Evolutionary conservation across 2,329 filamentous ascomycete genomes (phyloP).

Genomic region (Neoascochyta sp.): DNA sequence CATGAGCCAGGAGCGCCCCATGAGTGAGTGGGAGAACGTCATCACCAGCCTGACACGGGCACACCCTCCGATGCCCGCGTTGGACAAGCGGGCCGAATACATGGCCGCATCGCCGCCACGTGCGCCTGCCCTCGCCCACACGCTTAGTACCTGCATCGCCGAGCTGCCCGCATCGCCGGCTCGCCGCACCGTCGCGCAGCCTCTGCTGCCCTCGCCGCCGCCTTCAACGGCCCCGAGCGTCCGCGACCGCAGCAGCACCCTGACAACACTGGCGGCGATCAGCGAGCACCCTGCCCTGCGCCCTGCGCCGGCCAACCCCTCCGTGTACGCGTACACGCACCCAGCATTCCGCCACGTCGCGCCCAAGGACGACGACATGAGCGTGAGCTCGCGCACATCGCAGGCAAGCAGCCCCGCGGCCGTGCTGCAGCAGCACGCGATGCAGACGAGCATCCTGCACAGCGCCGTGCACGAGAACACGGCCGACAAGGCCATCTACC

Average conservation of each 20-base stretch:
- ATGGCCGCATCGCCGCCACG: slow-evolving; percentile 25
- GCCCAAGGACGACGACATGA: slow-evolving; percentile 2
- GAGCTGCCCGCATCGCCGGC: slow-evolving; percentile 23
- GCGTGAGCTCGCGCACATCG: slow-evolving; percentile 4
- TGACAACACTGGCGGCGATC: slow-evolving; percentile 33
- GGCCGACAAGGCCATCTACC: slow-evolving; percentile 54
- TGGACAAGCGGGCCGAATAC: slow-evolving; percentile 28
- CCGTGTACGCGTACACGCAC: slow-evolving; percentile 15
- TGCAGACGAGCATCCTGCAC: slow-evolving; percentile 29
- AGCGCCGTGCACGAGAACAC: slow-evolving; percentile 47
- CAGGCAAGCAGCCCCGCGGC: slow-evolving; percentile 4
- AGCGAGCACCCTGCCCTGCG: slow-evolving; percentile 20
- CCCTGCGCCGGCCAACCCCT: slow-evolving; percentile 1
- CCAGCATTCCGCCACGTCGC: slow-evolving; percentile 2
- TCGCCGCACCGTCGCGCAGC: slow-evolving; percentile 24
- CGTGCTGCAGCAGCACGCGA: slow-evolving; percentile 26
- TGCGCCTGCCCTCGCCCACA: slow-evolving; percentile 16
- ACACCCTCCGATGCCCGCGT: slow-evolving; percentile 13
- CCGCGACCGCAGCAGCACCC: slow-evolving; percentile 22
- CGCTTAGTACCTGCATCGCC: slow-evolving; percentile 15
- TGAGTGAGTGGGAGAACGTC: slow-evolving; percentile 39
- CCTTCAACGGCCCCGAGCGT: slow-evolving; percentile 25
- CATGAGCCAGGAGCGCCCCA: slow-evolving; percentile 42
- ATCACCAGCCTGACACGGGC: slow-evolving; percentile 28
- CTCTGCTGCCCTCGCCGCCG: slow-evolving; percentile 30